Conservation (phyloP, 352 stramenopile genomes). For the Saprolegnia diclina region DNA sequence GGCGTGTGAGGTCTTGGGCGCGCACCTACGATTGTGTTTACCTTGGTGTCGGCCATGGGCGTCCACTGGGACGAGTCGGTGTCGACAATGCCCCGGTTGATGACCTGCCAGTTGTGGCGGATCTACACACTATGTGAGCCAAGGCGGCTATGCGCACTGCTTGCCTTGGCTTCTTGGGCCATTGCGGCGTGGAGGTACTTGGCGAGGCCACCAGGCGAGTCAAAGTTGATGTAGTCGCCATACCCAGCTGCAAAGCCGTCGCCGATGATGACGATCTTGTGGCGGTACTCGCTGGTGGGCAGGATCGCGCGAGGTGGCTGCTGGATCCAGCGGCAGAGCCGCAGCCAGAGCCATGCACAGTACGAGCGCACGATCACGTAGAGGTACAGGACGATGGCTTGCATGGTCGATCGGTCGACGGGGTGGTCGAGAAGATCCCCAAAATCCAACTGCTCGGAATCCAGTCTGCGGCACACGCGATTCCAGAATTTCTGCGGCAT, state of each 20-base stretch:
- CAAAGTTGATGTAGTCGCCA: conserved; percentile 69
- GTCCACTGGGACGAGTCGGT: conserved; percentile 61
- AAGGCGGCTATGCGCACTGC: neutral
- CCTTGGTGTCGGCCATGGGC: conserved; percentile 54
- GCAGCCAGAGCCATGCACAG: conserved; percentile 62
- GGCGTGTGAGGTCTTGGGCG: neutral
- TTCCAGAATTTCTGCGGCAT: neutral
- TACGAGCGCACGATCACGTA: conserved; percentile 41
- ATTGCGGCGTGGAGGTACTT: conserved; percentile 51
- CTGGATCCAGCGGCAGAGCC: conserved; percentile 50
- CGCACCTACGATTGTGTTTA: conserved; percentile 29
- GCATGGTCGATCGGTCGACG: neutral
- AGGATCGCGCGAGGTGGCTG: conserved; percentile 27
- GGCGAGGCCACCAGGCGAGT: conserved; percentile 41
- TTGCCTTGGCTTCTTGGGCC: conserved; percentile 53
- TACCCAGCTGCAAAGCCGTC: conserved; percentile 78
- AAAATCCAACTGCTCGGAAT: neutral
- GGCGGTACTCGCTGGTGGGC: conserved; percentile 55
- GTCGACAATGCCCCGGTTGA: conserved; percentile 65
- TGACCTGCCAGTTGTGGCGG: conserved; percentile 72
- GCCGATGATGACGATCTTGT: conserved; percentile 80
- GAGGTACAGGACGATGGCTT: conserved; percentile 14
- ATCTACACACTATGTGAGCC: conserved; percentile 37
- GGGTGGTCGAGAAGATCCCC: neutral
- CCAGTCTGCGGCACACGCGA: too few relatives aligned